phyloP scores from a whole-genome alignment of 75 land plant genomes.

The Pinus taeda region DNA sequence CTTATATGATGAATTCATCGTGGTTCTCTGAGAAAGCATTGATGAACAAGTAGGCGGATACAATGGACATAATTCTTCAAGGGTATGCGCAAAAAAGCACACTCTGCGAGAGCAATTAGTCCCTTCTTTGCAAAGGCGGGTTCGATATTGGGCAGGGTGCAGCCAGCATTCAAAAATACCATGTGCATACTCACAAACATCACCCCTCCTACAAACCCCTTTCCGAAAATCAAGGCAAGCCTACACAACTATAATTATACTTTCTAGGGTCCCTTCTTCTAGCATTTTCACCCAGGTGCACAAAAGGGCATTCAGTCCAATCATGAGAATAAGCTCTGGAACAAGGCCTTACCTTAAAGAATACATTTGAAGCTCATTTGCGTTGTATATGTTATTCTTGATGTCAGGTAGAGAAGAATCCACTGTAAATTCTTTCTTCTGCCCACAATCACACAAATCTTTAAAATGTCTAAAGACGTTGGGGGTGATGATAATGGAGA shows the following conservation, averaged over 20 bases:
- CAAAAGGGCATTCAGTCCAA: constrained; percentile 92
- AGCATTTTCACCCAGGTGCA: constrained; percentile 86
- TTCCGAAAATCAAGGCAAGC: constrained; percentile 52
- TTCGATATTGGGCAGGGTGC: constrained; percentile 77
- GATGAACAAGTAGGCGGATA: no score
- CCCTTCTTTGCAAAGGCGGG: constrained; percentile 74
- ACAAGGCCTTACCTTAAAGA: constrained; percentile 79
- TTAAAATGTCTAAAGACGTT: no score
- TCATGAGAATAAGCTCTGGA: constrained; percentile 80
- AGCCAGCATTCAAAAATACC: constrained; percentile 92
- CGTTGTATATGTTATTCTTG: constrained; percentile 67
- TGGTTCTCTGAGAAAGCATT: no score
- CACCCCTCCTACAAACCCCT: constrained; percentile 73
- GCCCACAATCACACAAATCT: background rate
- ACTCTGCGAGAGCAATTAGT: constrained; percentile 48
- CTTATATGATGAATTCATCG: no score
- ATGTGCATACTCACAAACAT: constrained; percentile 82
- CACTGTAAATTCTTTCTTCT: constrained; percentile 62
- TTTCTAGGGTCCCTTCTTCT: constrained; percentile 75
- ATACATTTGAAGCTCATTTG: constrained; percentile 82
- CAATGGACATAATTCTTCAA: no score
- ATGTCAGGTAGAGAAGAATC: constrained; percentile 69
- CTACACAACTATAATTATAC: constrained; percentile 37
- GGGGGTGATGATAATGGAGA: no score
- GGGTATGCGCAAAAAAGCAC: constrained; percentile 68